phyloP scores from a whole-genome alignment of 2,329 filamentous ascomycete species.

The Penicillium sp. region DNA sequence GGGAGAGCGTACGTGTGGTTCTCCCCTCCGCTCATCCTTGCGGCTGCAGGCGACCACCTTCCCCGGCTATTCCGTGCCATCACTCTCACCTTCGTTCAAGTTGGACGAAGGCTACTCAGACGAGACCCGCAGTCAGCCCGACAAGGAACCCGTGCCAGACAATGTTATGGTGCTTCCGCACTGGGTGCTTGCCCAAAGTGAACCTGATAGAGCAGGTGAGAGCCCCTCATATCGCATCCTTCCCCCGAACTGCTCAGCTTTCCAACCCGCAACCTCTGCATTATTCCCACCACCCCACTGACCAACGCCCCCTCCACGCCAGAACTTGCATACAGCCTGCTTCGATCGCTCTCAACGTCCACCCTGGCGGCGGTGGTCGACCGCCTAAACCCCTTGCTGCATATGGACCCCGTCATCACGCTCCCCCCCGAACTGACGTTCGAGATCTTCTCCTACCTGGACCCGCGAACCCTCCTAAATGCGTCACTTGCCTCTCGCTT shows the following conservation, averaged over 20 bases:
- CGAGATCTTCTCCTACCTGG: constrained; percentile 82
- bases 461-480: constrained; percentile 73
- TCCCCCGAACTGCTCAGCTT: constrained; percentile 2
- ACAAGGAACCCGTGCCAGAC: constrained; percentile 38
- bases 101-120: constrained; percentile 88
- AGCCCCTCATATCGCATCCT: neutral
- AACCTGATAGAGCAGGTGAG: constrained; percentile 56
- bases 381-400: constrained; percentile 74
- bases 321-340: constrained; percentile 78
- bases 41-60: constrained; percentile 29
- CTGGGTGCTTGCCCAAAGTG: constrained; percentile 55
- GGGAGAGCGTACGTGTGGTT: constrained; percentile 24
- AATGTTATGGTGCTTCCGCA: constrained; percentile 50
- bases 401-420: constrained; percentile 85
- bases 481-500: constrained; percentile 74
- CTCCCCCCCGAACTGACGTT: constrained; percentile 89
- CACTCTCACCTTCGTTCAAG: constrained; percentile 49
- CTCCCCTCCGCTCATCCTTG: constrained; percentile 23
- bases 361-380: constrained; percentile 77
- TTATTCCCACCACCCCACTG: constrained; percentile 18
- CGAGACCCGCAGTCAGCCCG: constrained; percentile 56
- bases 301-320: constrained; percentile 12
- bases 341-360: constrained; percentile 75
- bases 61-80: constrained; percentile 29
- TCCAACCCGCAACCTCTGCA: constrained; percentile 9